Percentiles rank a stretch among this genome's conserved stretches.
Conservation (phyloP, 768 basidiomycete genomes). For the Leccinellum luteum region DNA sequence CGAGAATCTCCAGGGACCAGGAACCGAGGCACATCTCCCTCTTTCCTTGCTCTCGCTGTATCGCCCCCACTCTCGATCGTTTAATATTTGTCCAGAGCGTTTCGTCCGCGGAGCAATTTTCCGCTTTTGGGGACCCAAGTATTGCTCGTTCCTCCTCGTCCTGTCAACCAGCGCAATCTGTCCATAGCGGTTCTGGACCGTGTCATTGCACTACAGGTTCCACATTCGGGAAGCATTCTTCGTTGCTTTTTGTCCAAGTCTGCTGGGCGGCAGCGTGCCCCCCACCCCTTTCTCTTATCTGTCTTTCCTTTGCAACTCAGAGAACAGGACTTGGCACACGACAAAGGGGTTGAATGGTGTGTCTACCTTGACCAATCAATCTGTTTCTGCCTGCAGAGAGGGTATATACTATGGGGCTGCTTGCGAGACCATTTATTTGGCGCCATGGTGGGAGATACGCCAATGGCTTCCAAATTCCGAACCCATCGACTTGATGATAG, state of each 20-base stretch:
- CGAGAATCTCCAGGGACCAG: constrained; percentile 3
- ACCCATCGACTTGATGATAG: neutral
- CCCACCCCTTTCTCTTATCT: neutral
- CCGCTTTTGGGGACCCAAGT: neutral
- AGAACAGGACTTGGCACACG: neutral
- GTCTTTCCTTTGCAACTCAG: neutral
- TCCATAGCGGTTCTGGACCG: neutral
- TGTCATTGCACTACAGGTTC: neutral
- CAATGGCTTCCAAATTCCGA: neutral
- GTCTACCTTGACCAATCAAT: neutral
- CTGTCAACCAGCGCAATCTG: too few relatives aligned
- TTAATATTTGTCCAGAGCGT: too few relatives aligned
- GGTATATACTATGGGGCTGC: too few relatives aligned
- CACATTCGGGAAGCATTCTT: neutral
- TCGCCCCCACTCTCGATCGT: neutral
- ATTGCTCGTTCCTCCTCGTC: too few relatives aligned
- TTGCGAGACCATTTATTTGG: neutral
- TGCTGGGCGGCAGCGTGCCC: neutral
- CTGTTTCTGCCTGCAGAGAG: neutral
- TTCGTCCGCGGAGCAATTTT: constrained; percentile 1
- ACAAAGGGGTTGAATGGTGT: neutral
- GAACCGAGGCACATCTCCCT: constrained; percentile 2
- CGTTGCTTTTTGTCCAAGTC: neutral
- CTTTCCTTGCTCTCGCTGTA: neutral
- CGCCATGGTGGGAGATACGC: too few relatives aligned